These are phyloP conservation scores for Lactifluus piperatus DNA, from an alignment of 768 basidiomycete species.

Conservation along the genomic window DNA sequence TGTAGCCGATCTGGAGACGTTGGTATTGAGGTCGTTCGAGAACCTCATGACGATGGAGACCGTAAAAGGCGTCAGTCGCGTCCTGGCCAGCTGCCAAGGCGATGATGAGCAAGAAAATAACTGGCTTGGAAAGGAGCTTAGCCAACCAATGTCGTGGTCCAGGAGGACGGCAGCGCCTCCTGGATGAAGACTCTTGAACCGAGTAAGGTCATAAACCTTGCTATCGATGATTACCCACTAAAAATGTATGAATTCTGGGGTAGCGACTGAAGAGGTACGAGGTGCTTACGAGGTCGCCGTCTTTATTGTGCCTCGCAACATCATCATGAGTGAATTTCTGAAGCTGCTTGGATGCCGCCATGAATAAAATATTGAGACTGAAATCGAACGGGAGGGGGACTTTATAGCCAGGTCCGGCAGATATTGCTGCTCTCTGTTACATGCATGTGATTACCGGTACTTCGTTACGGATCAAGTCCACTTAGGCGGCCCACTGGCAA, in stretches of 20 bases:
- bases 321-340: constrained; percentile 55
- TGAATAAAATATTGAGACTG: background rate
- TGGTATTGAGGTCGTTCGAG: constrained; percentile 65
- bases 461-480: too few relatives aligned
- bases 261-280: background rate
- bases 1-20: constrained; percentile 64
- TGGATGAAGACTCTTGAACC: constrained; percentile 75
- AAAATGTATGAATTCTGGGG: background rate
- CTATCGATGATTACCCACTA: constrained; percentile 82
- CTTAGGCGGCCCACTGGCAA: too few relatives aligned
- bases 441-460: too few relatives aligned
- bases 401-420: background rate
- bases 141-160: constrained; percentile 64
- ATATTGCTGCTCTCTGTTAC: too few relatives aligned
- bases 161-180: constrained; percentile 74
- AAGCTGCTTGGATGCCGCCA: constrained; percentile 28
- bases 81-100: constrained; percentile 62
- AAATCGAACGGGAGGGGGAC: too few relatives aligned
- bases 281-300: constrained; percentile 60
- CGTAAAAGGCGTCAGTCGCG: constrained; percentile 80
- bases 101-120: background rate
- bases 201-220: constrained; percentile 76
- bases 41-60: constrained; percentile 82
- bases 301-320: constrained; percentile 73
- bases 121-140: background rate